Conservation (phyloP, 2,329 filamentous ascomycete genomes). For the Arthrobotrys megalospora region DNA sequence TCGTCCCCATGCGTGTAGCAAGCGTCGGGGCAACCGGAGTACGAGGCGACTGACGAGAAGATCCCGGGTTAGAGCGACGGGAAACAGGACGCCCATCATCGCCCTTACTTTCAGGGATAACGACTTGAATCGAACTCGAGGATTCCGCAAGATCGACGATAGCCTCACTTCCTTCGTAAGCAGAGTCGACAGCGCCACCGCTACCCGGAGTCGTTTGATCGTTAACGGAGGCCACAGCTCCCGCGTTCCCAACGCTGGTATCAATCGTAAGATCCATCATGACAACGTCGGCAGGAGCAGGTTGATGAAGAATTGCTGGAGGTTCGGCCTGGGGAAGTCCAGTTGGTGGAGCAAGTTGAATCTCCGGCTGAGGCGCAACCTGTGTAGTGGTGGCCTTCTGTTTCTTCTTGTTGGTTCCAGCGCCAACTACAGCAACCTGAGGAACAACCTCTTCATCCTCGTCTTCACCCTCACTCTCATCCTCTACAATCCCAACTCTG, state of each 20-base stretch:
- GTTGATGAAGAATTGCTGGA: background rate
- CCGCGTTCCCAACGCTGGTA: constrained; percentile 6
- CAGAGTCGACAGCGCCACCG: constrained; percentile 14
- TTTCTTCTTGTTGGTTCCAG: constrained; percentile 29
- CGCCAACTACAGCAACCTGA: constrained; percentile 4
- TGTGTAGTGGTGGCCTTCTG: background rate
- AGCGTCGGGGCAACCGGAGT: constrained; percentile 31
- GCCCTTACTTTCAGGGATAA: constrained; percentile 20
- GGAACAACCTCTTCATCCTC: constrained; percentile 45
- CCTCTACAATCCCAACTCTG: constrained; percentile 62
- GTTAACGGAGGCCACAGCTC: background rate
- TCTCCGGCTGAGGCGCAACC: constrained; percentile 10
- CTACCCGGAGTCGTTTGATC: constrained; percentile 7
- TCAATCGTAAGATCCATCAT: constrained; percentile 47
- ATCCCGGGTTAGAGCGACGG: constrained; percentile 43
- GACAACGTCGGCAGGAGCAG: constrained; percentile 25
- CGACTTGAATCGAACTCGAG: constrained; percentile 18
- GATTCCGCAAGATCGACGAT: constrained; percentile 21
- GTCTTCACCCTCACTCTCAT: constrained; percentile 61
- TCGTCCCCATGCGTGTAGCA: constrained; percentile 45
- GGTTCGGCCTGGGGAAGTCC: background rate
- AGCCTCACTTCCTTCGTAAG: constrained; percentile 29
- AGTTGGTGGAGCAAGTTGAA: constrained; percentile 1
- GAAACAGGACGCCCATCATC: constrained; percentile 50
- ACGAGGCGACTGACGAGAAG: constrained; percentile 42